These are phyloP conservation scores for Persicaria tinctoria DNA, from an alignment of 148 eudicot genomes.

Conservation along the genomic window DNA sequence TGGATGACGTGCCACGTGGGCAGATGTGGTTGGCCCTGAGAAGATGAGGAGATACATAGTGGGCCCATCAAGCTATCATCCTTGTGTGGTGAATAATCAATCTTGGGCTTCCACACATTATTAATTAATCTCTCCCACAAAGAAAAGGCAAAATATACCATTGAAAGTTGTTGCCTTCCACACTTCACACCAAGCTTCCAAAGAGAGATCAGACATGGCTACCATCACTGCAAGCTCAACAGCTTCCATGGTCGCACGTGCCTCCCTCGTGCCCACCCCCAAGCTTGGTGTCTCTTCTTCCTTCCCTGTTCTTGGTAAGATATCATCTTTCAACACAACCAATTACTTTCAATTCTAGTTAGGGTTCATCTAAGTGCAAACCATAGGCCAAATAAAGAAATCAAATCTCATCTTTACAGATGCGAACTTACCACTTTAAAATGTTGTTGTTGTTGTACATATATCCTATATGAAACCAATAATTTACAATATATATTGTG, in stretches of 20 bases:
- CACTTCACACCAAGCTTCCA: neutral
- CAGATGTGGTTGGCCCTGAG: slow-evolving; percentile 32
- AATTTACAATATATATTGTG: too few species aligned
- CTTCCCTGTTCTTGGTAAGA: slow-evolving; percentile 64
- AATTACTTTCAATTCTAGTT: neutral
- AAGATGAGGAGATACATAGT: slow-evolving; percentile 35
- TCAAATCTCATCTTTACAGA: too few species aligned
- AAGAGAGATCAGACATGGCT: slow-evolving; percentile 45
- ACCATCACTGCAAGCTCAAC: slow-evolving; percentile 64
- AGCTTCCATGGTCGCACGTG: slow-evolving; percentile 46
- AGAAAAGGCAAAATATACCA: neutral
- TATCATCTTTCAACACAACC: neutral
- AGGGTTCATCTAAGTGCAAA: neutral
- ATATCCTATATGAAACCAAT: too few species aligned
- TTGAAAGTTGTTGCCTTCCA: neutral
- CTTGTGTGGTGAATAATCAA: slow-evolving; percentile 31
- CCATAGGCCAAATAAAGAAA: too few species aligned
- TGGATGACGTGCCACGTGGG: slow-evolving; percentile 58
- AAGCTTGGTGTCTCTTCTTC: slow-evolving; percentile 38
- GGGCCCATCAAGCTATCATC: slow-evolving; percentile 34
- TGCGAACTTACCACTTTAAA: too few species aligned
- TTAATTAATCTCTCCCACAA: neutral
- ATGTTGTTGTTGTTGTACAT: too few species aligned
- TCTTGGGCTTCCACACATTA: neutral
- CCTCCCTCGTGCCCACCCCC: slow-evolving; percentile 47